These are phyloP conservation scores for Kazachstania sp. DNA, from an alignment of 1,139 yeast species.

Conservation along the genomic window DNA sequence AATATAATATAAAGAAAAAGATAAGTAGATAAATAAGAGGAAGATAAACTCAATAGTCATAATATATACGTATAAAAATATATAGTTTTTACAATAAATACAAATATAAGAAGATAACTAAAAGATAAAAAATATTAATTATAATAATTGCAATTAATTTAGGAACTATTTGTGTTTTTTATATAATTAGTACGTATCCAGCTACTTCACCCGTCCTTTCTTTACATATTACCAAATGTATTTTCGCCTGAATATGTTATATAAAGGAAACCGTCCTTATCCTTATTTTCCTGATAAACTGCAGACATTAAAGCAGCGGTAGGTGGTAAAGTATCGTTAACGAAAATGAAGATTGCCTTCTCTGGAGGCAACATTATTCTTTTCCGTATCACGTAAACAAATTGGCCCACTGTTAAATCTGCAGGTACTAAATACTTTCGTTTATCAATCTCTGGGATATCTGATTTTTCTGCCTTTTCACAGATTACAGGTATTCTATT, in stretches of 20 bases:
- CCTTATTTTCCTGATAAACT: slow-evolving; percentile 92
- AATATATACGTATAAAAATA: too few species aligned
- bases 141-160: too few species aligned
- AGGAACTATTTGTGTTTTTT: too few species aligned
- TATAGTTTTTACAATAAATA: too few species aligned
- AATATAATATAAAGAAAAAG: background rate
- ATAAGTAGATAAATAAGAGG: too few species aligned
- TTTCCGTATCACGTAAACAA: slow-evolving; percentile 93
- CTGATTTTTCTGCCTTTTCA: slow-evolving; percentile 95
- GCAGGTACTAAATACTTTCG: slow-evolving; percentile 94
- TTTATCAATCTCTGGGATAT: slow-evolving; percentile 92
- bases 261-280: slow-evolving; percentile 92
- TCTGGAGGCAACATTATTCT: slow-evolving; percentile 93
- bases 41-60: too few species aligned
- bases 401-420: slow-evolving; percentile 94
- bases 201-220: too few species aligned
- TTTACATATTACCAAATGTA: slow-evolving; percentile 53
- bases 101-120: too few species aligned
- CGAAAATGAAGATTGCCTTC: slow-evolving; percentile 94
- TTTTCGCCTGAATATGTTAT: slow-evolving; percentile 86
- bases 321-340: slow-evolving; percentile 93
- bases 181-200: too few species aligned
- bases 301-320: slow-evolving; percentile 95
- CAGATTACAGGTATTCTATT: slow-evolving; percentile 96
- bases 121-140: too few species aligned